phyloP scores from a whole-genome alignment of 371 early-diverging fungal genomes.

The Rhizopus stolonifer region DNA sequence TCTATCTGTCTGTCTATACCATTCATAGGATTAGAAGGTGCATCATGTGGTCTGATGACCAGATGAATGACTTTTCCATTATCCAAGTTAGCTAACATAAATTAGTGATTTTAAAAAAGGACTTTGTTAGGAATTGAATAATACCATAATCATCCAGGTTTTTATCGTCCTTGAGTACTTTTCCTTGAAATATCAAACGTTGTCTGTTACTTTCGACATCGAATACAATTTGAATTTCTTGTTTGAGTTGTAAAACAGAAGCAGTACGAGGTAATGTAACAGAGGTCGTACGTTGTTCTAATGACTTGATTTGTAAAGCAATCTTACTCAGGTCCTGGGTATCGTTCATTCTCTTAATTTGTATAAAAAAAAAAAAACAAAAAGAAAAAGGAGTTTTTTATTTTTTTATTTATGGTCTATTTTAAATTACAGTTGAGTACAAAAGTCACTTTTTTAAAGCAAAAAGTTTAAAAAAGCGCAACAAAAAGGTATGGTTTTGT shows the following conservation, averaged over 20 bases:
- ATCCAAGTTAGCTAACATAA: slow-evolving; percentile 45
- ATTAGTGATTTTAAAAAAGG: no score
- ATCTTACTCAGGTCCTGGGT: slow-evolving; percentile 20
- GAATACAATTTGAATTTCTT: slow-evolving; percentile 49
- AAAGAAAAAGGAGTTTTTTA: no score
- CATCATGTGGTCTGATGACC: slow-evolving; percentile 58
- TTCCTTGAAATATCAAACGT: slow-evolving; percentile 62
- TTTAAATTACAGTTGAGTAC: no score
- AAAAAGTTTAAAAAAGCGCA: no score
- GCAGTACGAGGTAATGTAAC: slow-evolving; percentile 52
- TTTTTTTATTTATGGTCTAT: no score
- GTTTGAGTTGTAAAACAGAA: slow-evolving; percentile 57
- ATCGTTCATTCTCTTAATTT: background rate
- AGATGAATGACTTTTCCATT: slow-evolving; percentile 63
- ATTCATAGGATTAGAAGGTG: slow-evolving; percentile 52
- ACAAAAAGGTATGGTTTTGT: no score
- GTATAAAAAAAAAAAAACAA: no score
- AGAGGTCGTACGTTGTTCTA: slow-evolving; percentile 56
- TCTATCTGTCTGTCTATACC: no score
- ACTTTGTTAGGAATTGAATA: no score
- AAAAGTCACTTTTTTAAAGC: no score
- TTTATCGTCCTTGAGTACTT: slow-evolving; percentile 58
- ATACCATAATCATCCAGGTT: slow-evolving; percentile 58
- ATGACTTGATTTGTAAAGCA: slow-evolving; percentile 53
- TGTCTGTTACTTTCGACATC: slow-evolving; percentile 57